Percentiles rank a stretch among this genome's conserved stretches.
Evolutionary conservation across 306 rosid species (phyloP).

Genomic region (Sophora flavescens): DNA sequence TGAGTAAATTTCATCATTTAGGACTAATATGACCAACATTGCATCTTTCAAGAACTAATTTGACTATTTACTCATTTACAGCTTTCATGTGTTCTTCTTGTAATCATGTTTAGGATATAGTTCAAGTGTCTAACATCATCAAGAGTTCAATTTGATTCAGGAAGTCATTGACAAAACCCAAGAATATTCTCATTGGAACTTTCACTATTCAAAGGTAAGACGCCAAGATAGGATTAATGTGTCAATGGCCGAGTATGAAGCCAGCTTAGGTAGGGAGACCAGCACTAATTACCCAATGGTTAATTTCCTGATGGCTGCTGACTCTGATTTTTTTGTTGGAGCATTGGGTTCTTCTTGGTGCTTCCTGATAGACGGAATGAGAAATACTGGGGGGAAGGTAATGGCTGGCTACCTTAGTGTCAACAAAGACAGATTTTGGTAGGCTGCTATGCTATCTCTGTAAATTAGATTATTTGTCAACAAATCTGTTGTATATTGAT

Average conservation of each 20-base stretch:
- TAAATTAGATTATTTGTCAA: slow-evolving; percentile 10
- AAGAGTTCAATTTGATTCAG: slow-evolving; percentile 47
- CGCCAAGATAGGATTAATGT: slow-evolving; percentile 66
- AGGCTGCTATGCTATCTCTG: neutral
- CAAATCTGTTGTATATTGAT: slow-evolving; percentile 24
- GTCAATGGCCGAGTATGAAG: slow-evolving; percentile 79
- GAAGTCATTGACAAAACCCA: slow-evolving; percentile 72
- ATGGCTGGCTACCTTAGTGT: slow-evolving; percentile 87
- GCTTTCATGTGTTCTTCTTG: neutral
- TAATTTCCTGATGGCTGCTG: slow-evolving; percentile 78
- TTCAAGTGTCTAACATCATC: neutral
- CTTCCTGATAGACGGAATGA: slow-evolving; percentile 85
- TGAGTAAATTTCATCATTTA: too few relatives aligned
- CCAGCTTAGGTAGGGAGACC: slow-evolving; percentile 71
- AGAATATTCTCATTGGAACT: slow-evolving; percentile 66
- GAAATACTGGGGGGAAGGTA: slow-evolving; percentile 83
- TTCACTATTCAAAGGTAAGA: slow-evolving; percentile 69
- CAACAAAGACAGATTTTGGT: slow-evolving; percentile 85
- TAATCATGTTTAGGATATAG: neutral
- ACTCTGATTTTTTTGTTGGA: slow-evolving; percentile 80
- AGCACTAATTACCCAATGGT: slow-evolving; percentile 80
- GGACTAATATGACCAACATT: too few relatives aligned
- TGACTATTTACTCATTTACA: neutral
- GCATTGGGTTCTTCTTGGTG: slow-evolving; percentile 91
- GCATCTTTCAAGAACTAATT: too few relatives aligned